Evolutionary conservation across 495 filamentous ascomycete species (phyloP).

Genomic region (Daldinia childiae): DNA sequence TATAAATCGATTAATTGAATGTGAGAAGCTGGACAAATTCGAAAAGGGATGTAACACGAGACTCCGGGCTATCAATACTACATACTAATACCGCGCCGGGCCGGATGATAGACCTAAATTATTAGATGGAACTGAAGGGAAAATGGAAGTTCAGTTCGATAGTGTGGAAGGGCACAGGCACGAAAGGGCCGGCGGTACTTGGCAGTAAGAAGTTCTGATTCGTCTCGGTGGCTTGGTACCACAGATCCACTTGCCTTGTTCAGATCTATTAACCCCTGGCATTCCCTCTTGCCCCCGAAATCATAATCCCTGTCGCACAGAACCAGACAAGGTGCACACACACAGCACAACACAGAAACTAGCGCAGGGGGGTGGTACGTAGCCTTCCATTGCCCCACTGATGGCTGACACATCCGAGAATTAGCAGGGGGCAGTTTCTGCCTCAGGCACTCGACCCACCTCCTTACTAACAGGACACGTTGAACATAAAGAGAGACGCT

Average conservation of each 20-base stretch:
- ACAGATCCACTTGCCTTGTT: conserved; percentile 40
- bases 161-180: conserved; percentile 2
- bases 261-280: conserved; percentile 36
- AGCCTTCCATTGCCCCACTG: conserved; percentile 28
- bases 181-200: conserved; percentile 11
- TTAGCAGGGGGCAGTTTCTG: conserved; percentile 10
- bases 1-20: conserved; percentile 23
- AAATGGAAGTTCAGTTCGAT: conserved; percentile 7
- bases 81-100: conserved; percentile 15
- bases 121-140: conserved; percentile 27
- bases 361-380: conserved; percentile 1
- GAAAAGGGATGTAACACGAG: conserved; percentile 20
- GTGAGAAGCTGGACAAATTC: neutral
- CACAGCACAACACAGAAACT: conserved; percentile 10
- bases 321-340: neutral
- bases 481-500: conserved; percentile 46
- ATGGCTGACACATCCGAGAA: conserved; percentile 38
- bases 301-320: conserved; percentile 23
- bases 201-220: conserved; percentile 9
- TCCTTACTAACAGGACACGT: conserved; percentile 44
- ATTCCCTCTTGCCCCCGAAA: conserved; percentile 26
- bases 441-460: conserved; percentile 30
- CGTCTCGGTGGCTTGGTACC: conserved; percentile 40
- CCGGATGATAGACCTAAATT: conserved; percentile 17
- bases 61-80: conserved; percentile 13